phyloP scores from a whole-genome alignment of 306 rosid species.

The Inga oerstediana region DNA sequence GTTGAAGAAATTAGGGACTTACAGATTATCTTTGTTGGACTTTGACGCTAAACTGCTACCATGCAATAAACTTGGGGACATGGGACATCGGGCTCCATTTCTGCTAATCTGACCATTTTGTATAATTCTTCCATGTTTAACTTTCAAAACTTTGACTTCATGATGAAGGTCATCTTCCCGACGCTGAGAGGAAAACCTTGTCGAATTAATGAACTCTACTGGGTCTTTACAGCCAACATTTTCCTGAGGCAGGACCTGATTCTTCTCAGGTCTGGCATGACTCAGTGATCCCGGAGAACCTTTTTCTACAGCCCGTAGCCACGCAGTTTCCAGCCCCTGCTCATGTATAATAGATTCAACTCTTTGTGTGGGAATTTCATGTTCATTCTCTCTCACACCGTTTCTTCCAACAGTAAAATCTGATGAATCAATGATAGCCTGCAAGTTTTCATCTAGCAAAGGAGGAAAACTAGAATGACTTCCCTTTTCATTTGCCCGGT shows the following conservation, averaged over 20 bases:
- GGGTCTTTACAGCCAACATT: conserved; percentile 61
- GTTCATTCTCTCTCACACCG: conserved; percentile 52
- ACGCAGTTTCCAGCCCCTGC: conserved; percentile 94
- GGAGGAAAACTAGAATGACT: conserved; percentile 57
- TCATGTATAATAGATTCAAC: conserved; percentile 93
- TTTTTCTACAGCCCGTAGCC: conserved; percentile 88
- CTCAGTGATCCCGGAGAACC: conserved; percentile 89
- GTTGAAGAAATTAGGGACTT: conserved; percentile 52
- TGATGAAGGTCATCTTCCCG: conserved; percentile 67
- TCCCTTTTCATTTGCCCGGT: conserved; percentile 38
- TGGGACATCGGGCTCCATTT: conserved; percentile 61
- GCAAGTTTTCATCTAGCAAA: conserved; percentile 58
- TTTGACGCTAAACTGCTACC: conserved; percentile 60
- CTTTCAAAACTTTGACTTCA: conserved; percentile 58
- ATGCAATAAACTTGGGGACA: conserved; percentile 95
- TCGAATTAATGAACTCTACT: conserved; percentile 58
- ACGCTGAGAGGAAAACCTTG: conserved; percentile 64
- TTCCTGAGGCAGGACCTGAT: conserved; percentile 94
- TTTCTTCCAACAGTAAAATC: conserved; percentile 59
- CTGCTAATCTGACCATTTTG: conserved; percentile 69
- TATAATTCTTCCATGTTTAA: conserved; percentile 55
- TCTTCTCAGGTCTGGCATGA: conserved; percentile 85
- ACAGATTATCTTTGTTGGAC: conserved; percentile 77
- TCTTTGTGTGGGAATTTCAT: conserved; percentile 83
- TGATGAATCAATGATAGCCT: conserved; percentile 58